These are phyloP conservation scores for Aspergillus japonicus DNA, from an alignment of 2,329 filamentous ascomycete genomes.

Conservation along the genomic window DNA sequence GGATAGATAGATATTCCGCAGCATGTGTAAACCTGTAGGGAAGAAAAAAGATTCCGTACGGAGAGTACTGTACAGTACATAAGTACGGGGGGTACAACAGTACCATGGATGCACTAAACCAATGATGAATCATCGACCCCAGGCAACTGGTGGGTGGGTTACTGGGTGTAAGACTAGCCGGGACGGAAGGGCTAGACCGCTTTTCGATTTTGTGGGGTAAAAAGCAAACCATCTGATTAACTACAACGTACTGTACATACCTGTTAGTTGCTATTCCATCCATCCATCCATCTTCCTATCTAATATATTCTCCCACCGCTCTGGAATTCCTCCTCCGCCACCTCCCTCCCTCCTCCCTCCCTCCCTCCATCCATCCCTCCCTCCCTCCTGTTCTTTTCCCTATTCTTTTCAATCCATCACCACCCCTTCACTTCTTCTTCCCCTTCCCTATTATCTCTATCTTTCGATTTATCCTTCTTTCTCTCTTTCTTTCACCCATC, in stretches of 20 bases:
- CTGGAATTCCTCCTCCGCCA: slow-evolving; percentile 4
- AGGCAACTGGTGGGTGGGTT: not conserved
- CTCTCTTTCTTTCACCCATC: not conserved
- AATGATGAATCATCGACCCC: not conserved
- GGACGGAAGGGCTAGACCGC: slow-evolving; percentile 12
- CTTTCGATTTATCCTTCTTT: not conserved
- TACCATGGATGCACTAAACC: not conserved
- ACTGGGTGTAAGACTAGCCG: too few species aligned
- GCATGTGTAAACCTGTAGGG: too few species aligned
- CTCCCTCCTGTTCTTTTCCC: not conserved
- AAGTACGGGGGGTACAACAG: too few species aligned
- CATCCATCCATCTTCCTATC: slow-evolving; percentile 1
- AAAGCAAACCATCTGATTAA: not conserved
- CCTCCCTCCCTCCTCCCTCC: not conserved
- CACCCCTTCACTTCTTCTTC: not conserved
- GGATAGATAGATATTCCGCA: too few species aligned
- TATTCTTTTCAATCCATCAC: not conserved
- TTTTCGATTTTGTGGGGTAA: slow-evolving; percentile 21
- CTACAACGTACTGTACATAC: not conserved
- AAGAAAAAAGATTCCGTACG: too few species aligned
- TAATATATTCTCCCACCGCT: slow-evolving; percentile 5
- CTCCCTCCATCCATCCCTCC: not conserved
- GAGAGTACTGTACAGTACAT: too few species aligned
- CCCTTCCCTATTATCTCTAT: not conserved
- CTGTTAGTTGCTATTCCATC: not conserved